Base-by-base conservation (phyloP, 352 stramenopile genomes). In the Globisporangium cylindrosporum region DNA sequence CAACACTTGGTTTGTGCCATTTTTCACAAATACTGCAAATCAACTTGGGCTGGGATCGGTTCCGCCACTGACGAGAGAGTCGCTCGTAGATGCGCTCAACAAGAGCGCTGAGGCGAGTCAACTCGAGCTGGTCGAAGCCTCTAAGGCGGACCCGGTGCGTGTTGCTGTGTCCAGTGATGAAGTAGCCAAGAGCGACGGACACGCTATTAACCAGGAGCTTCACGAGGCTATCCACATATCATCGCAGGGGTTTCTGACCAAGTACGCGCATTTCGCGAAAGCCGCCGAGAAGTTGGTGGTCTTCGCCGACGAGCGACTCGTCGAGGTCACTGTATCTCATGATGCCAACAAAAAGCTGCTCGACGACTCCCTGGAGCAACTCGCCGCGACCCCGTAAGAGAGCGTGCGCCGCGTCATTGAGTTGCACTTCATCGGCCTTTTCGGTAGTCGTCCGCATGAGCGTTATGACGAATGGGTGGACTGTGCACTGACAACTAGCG, bases 391-490 rank as follows among this genome's bases (percentile, higher is more conserved):
- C 8, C 68, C 70, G 6, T 46, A 57, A n/a, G 24, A 63, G 34
- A 69, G 77, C 55, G 43, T 82, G 1, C 76, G 70, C 27, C 76
- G 76, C 34, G 61, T 66, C 20, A 61, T 86, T 2, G 70, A 82
- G 18, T 78, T 92, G 41, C 72, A 88, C 55, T 94, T 94, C 61
- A 62, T 86, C 0, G 79, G 78, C 56, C 84, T 92, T 32, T 74
- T 59, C 12, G 86, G 80, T n/a, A 62, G 89, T 4, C 86, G 94
- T 67, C 83, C 86, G 12, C 85, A 86, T 15, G 85, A 79, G 2
- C 56, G 93, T 12, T 77, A 91, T 32, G 74, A 84, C 7, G 87
- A 93, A 62, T 95, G 85, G 85, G 91, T 93, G 67, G 70, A 75
- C 34, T 68, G 77, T 22, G 66, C 68, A 38, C 63, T 88, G 3